Evolutionary conservation across 2,329 filamentous ascomycete genomes (phyloP).

Genomic region (Tolypocladium cylindrosporum): DNA sequence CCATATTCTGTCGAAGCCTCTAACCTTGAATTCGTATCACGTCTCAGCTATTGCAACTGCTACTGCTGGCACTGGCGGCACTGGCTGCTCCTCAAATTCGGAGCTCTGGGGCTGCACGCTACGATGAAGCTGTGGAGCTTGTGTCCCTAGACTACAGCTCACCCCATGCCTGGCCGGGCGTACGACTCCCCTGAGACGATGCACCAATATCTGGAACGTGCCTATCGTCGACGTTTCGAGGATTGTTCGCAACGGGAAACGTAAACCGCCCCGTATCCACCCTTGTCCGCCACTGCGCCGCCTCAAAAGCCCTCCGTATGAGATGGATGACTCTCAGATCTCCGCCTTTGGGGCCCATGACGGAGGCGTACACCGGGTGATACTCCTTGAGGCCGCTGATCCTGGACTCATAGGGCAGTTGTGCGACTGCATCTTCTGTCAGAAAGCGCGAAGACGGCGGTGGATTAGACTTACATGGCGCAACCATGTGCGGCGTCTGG

Average conservation of each 20-base stretch:
- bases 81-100: too few relatives aligned
- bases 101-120: not conserved
- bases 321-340: conserved; percentile 16
- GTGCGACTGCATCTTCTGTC: conserved; percentile 12
- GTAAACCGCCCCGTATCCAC: conserved; percentile 17
- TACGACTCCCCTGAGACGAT: not conserved
- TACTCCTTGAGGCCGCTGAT: conserved; percentile 18
- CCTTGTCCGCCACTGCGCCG: conserved; percentile 14
- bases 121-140: not conserved
- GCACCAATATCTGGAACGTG: not conserved
- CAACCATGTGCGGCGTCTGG: conserved; percentile 18
- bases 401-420: conserved; percentile 19
- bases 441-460: not conserved
- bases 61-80: too few relatives aligned
- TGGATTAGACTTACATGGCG: conserved; percentile 21
- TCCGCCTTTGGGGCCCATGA: conserved; percentile 17
- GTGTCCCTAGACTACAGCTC: not conserved
- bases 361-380: conserved; percentile 17
- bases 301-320: conserved; percentile 16
- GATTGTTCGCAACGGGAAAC: conserved; percentile 14
- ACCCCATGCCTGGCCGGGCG: not conserved
- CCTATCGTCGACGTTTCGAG: conserved; percentile 6
- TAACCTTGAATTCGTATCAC: too few relatives aligned
- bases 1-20: too few relatives aligned
- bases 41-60: too few relatives aligned